phyloP scores from a whole-genome alignment of 1,139 yeast species.

The Zygosaccharomyces sapae region DNA sequence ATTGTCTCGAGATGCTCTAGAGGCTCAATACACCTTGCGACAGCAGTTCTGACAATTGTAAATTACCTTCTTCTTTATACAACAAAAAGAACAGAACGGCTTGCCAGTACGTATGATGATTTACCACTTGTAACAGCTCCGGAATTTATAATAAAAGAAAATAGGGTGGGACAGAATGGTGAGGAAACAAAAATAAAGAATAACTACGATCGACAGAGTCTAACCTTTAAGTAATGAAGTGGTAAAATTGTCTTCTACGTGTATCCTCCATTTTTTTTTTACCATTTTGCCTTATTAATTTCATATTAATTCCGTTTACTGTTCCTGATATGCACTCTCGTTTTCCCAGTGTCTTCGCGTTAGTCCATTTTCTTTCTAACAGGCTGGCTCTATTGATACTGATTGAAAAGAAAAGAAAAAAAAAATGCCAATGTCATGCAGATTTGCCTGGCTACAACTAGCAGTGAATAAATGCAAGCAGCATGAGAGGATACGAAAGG shows the following conservation, averaged over 20 bases:
- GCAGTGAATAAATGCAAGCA: not conserved
- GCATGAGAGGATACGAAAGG: not conserved
- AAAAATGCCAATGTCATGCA: not conserved
- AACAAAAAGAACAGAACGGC: too few species aligned
- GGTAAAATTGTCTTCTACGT: not conserved
- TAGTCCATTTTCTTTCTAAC: not conserved
- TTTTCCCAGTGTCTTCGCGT: not conserved
- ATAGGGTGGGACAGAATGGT: not conserved
- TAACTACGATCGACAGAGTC: not conserved
- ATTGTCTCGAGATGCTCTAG: not conserved
- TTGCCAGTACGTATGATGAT: too few species aligned
- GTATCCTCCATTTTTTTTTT: constrained; percentile 5
- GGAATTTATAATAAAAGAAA: constrained; percentile 3
- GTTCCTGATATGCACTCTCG: not conserved
- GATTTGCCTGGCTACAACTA: not conserved
- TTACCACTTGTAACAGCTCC: too few species aligned
- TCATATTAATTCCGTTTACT: not conserved
- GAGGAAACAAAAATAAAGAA: not conserved
- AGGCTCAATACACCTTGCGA: not conserved
- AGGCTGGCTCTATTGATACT: constrained; percentile 2
- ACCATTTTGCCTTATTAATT: not conserved
- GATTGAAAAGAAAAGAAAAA: not conserved
- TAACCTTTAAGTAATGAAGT: constrained; percentile 6
- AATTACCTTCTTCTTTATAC: too few species aligned
- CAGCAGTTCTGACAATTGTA: too few species aligned